Evolutionary conservation across 2,329 filamentous ascomycete species (phyloP).

Genomic region (Pyricularia pennisetigena): DNA sequence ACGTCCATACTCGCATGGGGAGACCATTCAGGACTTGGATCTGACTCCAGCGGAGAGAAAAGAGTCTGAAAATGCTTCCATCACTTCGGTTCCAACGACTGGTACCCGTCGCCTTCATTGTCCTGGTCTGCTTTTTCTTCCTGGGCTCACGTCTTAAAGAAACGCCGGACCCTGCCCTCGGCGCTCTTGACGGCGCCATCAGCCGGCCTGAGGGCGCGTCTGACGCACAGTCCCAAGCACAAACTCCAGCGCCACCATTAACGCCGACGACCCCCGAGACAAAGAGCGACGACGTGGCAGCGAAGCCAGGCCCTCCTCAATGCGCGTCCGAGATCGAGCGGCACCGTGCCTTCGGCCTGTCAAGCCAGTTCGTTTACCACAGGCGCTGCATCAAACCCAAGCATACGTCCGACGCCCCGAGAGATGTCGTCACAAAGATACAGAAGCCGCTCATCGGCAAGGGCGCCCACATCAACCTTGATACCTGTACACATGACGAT

Average conservation of each 20-base stretch:
- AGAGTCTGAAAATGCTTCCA: neutral
- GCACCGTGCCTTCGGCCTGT: slow-evolving; percentile 21
- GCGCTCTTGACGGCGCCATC: neutral
- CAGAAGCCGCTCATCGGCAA: slow-evolving; percentile 24
- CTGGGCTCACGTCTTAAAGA: neutral
- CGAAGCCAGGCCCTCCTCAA: neutral
- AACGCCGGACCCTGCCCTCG: neutral
- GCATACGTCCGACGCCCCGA: slow-evolving; percentile 21
- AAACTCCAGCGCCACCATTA: neutral
- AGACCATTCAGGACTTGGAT: neutral
- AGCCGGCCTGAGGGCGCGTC: neutral
- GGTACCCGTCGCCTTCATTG: neutral
- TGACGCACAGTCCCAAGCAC: neutral
- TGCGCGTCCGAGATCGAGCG: slow-evolving; percentile 12
- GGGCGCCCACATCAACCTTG: slow-evolving; percentile 20
- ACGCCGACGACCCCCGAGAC: neutral
- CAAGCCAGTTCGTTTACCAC: slow-evolving; percentile 30
- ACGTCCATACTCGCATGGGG: neutral
- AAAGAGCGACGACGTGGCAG: neutral
- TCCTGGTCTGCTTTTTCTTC: slow-evolving; percentile 1
- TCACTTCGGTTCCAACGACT: slow-evolving; percentile 2
- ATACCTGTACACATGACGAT: slow-evolving; percentile 15
- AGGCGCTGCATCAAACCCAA: slow-evolving; percentile 32
- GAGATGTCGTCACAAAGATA: slow-evolving; percentile 26
- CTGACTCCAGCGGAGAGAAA: neutral